Conservation (phyloP, 805 yeast species). For the Monosporozyma siamensis region DNA sequence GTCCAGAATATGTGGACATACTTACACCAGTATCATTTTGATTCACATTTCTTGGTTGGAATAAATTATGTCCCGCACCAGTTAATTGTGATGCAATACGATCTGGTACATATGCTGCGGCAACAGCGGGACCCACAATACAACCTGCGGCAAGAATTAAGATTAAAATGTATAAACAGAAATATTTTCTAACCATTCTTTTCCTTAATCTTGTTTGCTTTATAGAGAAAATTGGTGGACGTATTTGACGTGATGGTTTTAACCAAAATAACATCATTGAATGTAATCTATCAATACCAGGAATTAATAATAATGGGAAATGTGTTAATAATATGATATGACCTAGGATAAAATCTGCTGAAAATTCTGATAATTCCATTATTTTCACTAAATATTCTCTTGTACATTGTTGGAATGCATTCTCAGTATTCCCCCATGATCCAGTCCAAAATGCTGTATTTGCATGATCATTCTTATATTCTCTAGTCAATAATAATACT, state of each 20-base stretch:
- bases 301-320: slow-evolving; percentile 77
- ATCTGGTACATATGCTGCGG: slow-evolving; percentile 47
- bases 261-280: slow-evolving; percentile 98
- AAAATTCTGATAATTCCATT: slow-evolving; percentile 89
- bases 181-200: slow-evolving; percentile 94
- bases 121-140: slow-evolving; percentile 89
- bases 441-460: slow-evolving; percentile 99
- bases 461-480: slow-evolving; percentile 88
- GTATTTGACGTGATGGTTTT: slow-evolving; percentile 90
- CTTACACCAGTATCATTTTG: slow-evolving; percentile 74
- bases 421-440: slow-evolving; percentile 96
- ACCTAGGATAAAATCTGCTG: slow-evolving; percentile 92
- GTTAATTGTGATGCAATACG: slow-evolving; percentile 27
- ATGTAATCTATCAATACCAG: slow-evolving; percentile 93
- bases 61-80: slow-evolving; percentile 51
- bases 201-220: slow-evolving; percentile 93
- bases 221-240: slow-evolving; percentile 95
- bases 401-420: slow-evolving; percentile 87
- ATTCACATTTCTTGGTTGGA: slow-evolving; percentile 79
- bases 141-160: slow-evolving; percentile 62
- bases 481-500: slow-evolving; percentile 74
- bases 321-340: slow-evolving; percentile 82
- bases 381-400: slow-evolving; percentile 93
- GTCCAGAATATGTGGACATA: slow-evolving; percentile 28
- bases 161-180: slow-evolving; percentile 65